A percentile compares a stretch with the other conserved stretches of the same genome.
Conservation (phyloP, 306 rosid species). For the Ormosia semicastrata region DNA sequence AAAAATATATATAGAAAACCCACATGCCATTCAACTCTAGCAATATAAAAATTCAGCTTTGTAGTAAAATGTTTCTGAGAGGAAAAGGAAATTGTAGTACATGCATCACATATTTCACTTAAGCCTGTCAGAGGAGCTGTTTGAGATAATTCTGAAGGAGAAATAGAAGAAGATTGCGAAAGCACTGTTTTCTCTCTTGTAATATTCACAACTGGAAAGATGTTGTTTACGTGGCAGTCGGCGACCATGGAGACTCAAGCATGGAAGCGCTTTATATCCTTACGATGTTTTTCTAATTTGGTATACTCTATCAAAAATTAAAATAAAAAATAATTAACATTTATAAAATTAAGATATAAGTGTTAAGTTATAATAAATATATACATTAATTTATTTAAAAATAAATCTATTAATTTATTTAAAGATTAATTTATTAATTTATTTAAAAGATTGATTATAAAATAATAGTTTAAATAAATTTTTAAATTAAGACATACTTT, state of each 20-base stretch:
- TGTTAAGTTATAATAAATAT: no score
- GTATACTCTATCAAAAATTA: no score
- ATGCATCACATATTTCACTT: not conserved
- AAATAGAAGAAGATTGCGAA: no score
- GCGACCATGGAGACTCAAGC: constrained; percentile 43
- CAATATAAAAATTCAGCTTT: not conserved
- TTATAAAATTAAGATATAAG: no score
- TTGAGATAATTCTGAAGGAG: constrained; percentile 21
- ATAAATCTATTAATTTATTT: no score
- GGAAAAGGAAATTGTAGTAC: not conserved
- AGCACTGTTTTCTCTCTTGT: constrained; percentile 38
- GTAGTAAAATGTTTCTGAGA: not conserved
- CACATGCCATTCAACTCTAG: not conserved
- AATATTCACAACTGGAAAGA: constrained; percentile 5
- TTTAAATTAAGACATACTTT: no score
- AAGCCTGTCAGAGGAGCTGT: not conserved
- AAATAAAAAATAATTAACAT: no score
- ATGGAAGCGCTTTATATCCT: constrained; percentile 46
- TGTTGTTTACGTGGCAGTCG: constrained; percentile 63
- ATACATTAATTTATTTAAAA: no score
- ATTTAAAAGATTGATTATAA: no score
- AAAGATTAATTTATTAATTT: no score
- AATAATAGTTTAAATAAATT: no score
- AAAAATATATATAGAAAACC: not conserved
- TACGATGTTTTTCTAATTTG: no score